Conservation (phyloP, 169 alveolate genomes). For the Plasmodium blacklocki region DNA sequence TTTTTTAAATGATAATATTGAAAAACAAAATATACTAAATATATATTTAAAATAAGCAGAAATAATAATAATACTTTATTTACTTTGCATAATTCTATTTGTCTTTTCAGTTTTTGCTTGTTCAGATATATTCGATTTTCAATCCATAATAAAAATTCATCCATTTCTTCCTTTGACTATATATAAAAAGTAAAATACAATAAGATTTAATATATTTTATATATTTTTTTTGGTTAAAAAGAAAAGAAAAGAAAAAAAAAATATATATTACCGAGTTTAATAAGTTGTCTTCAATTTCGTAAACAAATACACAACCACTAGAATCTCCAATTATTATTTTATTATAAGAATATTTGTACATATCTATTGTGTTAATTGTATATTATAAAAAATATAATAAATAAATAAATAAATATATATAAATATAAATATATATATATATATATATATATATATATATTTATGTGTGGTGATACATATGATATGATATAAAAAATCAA, state of each 20-base stretch:
- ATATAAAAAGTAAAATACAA: background rate
- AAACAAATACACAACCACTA: slow-evolving; percentile 73
- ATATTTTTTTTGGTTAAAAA: background rate
- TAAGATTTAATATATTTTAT: background rate
- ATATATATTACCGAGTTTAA: slow-evolving; percentile 65
- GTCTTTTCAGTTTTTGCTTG: slow-evolving; percentile 53
- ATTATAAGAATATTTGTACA: slow-evolving; percentile 54
- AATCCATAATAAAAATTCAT: slow-evolving; percentile 62
- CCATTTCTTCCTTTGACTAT: slow-evolving; percentile 61
- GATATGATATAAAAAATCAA: background rate
- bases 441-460: slow-evolving; percentile 13
- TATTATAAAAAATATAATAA: slow-evolving; percentile 5
- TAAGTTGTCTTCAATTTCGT: slow-evolving; percentile 52
- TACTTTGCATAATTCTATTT: slow-evolving; percentile 44
- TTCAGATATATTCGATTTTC: slow-evolving; percentile 49
- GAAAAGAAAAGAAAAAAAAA: background rate
- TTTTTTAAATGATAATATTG: background rate
- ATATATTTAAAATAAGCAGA: slow-evolving; percentile 1
- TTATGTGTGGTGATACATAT: background rate
- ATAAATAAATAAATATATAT: slow-evolving; percentile 1
- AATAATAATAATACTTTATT: background rate
- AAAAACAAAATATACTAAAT: background rate
- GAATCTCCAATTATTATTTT: slow-evolving; percentile 74
- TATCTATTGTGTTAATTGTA: slow-evolving; percentile 15
- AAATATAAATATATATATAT: slow-evolving; percentile 2